Evolutionary conservation across 2,329 filamentous ascomycete species (phyloP), one percentile per base, ranked within the genome.

Genomic region (Pseudopithomyces maydicus): DNA sequence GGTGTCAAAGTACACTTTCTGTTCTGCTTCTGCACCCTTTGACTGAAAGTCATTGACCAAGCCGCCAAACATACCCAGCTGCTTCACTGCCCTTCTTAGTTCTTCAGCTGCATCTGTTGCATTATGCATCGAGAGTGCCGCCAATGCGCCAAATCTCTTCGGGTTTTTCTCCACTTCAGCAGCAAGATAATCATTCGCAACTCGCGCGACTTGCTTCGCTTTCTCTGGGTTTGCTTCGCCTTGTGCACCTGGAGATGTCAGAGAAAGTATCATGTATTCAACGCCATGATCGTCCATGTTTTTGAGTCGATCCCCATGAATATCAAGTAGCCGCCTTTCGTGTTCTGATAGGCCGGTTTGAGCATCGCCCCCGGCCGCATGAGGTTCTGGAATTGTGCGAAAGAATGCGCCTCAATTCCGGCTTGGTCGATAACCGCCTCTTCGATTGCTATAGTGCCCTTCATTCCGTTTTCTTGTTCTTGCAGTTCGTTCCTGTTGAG

Each of bases 41-140:
- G 67, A 68, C 52, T 74, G 71, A 44, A 67, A 72, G 50, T 73
- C 70, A 47, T 74, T 72, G 8, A 89, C 80, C 4, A 89, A 74
- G 3, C 81, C 85, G 2, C 87, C 86, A 57, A 85, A 81, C 76
- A 89, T 88, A n/a, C 85, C 85, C 47, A 82, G 57, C 48, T 73
- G 63, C 39, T 66, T 71, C 1, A 74, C 66, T 6, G 71, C 69
- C 54, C 72, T 58, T 38, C 62, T 54, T 36, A 74, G 42, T 47
- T 74, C 71, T 2, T 67, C 63, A 1, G 69, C 67, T 35, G 72
- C 72, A 44, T 72, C 66, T 35, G 66, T 54, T 8, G 70, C 66
- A 45, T 73, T 67, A 42, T 74, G 70, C 72, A 74, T 74, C 3
- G 70, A 72, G 12, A 74, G 52, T 7, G 70, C 68, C 14, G 71